Evolutionary conservation across 1,284 basidiomycete species (phyloP), one percentile per base, ranked within the genome.

Genomic region (Tylopilus sp.): DNA sequence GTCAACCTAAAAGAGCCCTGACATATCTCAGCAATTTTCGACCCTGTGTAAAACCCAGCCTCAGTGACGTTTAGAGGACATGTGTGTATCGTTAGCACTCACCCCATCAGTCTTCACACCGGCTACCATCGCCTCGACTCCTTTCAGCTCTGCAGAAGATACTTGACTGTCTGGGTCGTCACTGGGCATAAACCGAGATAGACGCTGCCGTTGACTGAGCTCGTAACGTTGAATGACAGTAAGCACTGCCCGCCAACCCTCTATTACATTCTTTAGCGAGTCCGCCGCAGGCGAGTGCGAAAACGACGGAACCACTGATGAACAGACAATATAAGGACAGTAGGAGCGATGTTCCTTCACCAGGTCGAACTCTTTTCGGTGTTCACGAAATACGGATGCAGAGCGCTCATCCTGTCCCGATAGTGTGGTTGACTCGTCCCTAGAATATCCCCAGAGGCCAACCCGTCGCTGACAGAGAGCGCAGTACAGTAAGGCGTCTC

Each of bases 321-420:
- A 86, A 19, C 78, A 77, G 21, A 84, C 82, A 41, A 87, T 77
- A 55, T 88, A 91, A 18, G 88, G 88, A 57, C 89, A 91, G 57
- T 87, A 88, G 3, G 86, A 81, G 19, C 89, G 76, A 61, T 91
- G 88, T 64, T 91, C 89, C 58, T 82, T 84, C 35, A 89, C 66
- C 19, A 89, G 63, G 61, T 91, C 86, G 48, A 90, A 80, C 28
- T 76, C 77, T 41, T 84, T 74, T 41, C 71, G 71, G n/a, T 70
- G 70, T 47, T 71, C 71, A 55, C 42, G 43, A 15, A 57, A 44
- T 42, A 59, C 63, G 23, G 48, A 31, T 47, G 54, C 13, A 29
- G 43, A 42, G 52, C 53, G 41, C 33, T 54, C 41, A 36, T 49
- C 41, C 44, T 52, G 54, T 2, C 4, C 6, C 4, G 54, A 40